Evolutionary conservation across 176 grass and related monocot species (phyloP), one percentile per base, ranked within the genome.

Genomic region (Phragmites australis): DNA sequence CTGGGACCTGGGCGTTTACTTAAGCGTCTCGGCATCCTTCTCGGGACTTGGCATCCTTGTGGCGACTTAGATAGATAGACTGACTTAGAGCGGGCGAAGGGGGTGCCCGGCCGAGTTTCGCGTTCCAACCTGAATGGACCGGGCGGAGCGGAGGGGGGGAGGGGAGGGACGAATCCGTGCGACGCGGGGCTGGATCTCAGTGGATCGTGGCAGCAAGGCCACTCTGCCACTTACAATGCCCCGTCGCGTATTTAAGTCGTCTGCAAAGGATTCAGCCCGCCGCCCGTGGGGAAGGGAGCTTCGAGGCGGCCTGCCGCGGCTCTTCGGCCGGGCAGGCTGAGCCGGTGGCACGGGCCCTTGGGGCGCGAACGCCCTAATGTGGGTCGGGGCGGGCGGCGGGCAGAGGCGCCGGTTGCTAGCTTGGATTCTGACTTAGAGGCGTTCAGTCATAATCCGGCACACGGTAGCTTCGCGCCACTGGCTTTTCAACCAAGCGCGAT

Each of bases 351-450:
- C n/a, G 32, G 52, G 72, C 51, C 74, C 74, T 62, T 77, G 74
- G 74, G 74, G 74, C n/a, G 53, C 74, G 41, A 73, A 19, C 49
- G 49, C 76, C 77, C 77, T 79, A 79, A 79, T 46, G 30, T 66
- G 76, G 61, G 76, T 65, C 46, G 76, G 59, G 30, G 60, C 45
- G 39, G 11, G 78, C 69, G 40, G 80, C 53, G 26, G 81, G 54
- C 54, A 58, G 53, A 78, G 25, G 74, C 83, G 52, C 76, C 65
- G 14, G 10, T 80, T 89, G 76, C 83, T 86, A 86, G 78, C 83
- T 90, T 77, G 83, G 83, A 90, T 90, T 90, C 78, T 79, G 65
- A 90, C 83, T 86, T 90, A 90, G 83, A 90, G 88, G 83, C 57
- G 72, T 83, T 68, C 83, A 83, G 83, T 83, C 83, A 86, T 90